Base-by-base conservation (phyloP, 352 stramenopile species). In the Thalassiosira allenii region DNA sequence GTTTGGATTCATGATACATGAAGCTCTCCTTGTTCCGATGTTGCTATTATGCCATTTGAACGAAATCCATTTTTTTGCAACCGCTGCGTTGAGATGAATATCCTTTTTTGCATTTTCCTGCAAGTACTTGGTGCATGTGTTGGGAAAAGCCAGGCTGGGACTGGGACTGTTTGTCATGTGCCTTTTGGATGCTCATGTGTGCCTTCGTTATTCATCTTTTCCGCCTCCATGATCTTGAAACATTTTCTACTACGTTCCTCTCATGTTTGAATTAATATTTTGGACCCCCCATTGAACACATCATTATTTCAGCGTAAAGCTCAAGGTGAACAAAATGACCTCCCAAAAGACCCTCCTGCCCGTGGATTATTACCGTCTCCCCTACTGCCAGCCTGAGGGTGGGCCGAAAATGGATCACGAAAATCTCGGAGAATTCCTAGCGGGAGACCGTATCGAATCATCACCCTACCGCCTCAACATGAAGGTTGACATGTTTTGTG, bases 381-480 rank as follows among this genome's bases (percentile, higher is more conserved):
- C 96, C 32, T 98, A 99, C 83, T 99, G 97, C 79, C 77, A 86
- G 53, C 91, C 92, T 20, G 79, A 82, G 0, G 84, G 75, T 6
- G 88, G 89, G 14, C 71, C 81, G 5, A 82, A 90, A 57, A 89
- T 88, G 69, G 87, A 92, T 58, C 86, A 92, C 67, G 86, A 94
- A 79, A 99, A 99, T 83, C 88, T 99, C 54, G 98, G 98, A 56
- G 97, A 99, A 89, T 98, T 99, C 74, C 89, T 99, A 52, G 96
- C 95, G 30, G 98, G 97, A 20, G 98, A 99, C 83, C 95, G 97
- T 63, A 99, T 99, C 76, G 96, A 99, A 89, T 99, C 97, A 86
- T 99, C 97, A 14, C 94, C 96, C 29, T 99, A 99, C 84, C 54
- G 94, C 72, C 92, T 99, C 47, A 96, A 97, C 79, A 98, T 98